These are phyloP conservation scores for Melocanna baccifera DNA, from an alignment of 176 grass and related monocot species.

Conservation along the genomic window DNA sequence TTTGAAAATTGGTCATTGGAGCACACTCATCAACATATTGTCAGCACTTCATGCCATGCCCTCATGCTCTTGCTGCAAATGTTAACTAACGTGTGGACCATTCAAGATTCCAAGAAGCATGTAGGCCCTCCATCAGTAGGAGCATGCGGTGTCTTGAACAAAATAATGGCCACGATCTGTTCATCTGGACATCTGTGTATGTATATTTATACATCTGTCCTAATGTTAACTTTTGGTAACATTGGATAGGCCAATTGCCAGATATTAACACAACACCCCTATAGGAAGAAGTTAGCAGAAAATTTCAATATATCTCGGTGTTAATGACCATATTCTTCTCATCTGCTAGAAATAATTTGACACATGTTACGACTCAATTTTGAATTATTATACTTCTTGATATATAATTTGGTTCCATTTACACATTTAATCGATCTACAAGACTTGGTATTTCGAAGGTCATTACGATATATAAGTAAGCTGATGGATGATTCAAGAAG, in stretches of 20 bases:
- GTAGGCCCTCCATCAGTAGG: slow-evolving; percentile 12
- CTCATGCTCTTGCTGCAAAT: slow-evolving; percentile 1
- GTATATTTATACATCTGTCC: neutral
- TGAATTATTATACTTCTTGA: neutral
- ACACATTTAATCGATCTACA: neutral
- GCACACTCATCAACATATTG: slow-evolving; percentile 6
- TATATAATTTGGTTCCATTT: neutral
- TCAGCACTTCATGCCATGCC: slow-evolving; percentile 26
- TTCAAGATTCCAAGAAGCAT: neutral
- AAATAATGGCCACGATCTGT: neutral
- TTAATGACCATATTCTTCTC: neutral
- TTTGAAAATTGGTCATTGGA: neutral
- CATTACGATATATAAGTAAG: neutral
- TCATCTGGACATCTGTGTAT: neutral
- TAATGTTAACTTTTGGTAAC: neutral
- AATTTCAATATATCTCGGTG: neutral
- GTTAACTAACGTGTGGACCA: neutral
- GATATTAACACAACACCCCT: neutral
- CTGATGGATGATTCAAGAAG: neutral
- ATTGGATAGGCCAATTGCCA: neutral
- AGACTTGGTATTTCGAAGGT: neutral
- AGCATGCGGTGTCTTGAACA: neutral
- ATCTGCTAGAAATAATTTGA: neutral
- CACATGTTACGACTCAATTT: neutral
- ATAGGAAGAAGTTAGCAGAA: neutral